Evolutionary conservation across 2,329 filamentous ascomycete species (phyloP), one percentile per base, ranked within the genome.

Genomic region (Chaetomium olivaceum): DNA sequence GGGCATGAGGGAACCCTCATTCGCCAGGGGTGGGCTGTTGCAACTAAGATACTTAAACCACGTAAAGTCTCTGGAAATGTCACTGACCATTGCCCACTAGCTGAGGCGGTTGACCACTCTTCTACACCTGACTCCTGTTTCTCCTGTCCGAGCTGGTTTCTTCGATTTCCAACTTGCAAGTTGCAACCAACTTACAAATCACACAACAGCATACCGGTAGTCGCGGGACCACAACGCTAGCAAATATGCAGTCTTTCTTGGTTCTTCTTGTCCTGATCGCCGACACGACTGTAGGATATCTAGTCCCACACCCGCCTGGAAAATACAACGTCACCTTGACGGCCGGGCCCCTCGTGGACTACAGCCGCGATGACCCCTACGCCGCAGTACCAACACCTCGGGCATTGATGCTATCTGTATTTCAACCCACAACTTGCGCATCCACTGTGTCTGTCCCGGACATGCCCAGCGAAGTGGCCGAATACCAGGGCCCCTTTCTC

Each of bases 321-420:
- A 63, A 43, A 58, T 63, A 63, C 54, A 63, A 63, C 58, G 61
- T 63, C 39, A 58, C 61, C 1, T 52, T 63, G 43, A 63, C 61
- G 8, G 58, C 61, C 2, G 61, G 61, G 11, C 5, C 61, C 29
- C 43, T 63, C 16, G 21, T 63, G n/a, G 61, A 63, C 61, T 58
- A 63, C 54, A 52, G 19, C 54, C 61, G 61, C 19, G 51, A 63
- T 36, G 61, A 63, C 54, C 52, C 61, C 43, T 58, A 63, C 19
- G 61, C 61, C 39, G 52, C 52, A 23, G 25, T 43, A n/a, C 61
- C 61, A 25, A 63, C 61, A 27, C 61, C 61, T 58, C 61, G 61
- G 51, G 61, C 61, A 19, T 51, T 63, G 61, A 63, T 63, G 61
- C 54, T 63, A 29, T 63, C 61, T 3, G 43, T 63, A 43, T 63